Percentiles rank a stretch among this genome's conserved stretches.
Evolutionary conservation across 345 rosid genomes (phyloP).

Genomic region (Citrus unshiu): DNA sequence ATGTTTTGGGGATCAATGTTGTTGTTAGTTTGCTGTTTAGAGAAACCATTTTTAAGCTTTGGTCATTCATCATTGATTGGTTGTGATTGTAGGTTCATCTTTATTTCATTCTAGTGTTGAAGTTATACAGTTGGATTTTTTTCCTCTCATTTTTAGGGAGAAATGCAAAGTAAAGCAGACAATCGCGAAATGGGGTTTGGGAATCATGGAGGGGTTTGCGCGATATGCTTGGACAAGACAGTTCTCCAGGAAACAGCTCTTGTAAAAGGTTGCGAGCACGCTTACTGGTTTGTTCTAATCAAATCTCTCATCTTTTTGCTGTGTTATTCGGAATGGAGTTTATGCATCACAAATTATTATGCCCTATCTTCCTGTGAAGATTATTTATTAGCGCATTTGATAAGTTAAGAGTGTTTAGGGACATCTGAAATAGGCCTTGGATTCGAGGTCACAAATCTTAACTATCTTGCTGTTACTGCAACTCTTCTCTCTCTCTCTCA

Average conservation of each 20-base stretch:
- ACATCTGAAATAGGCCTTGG: not conserved
- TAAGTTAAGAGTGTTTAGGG: not conserved
- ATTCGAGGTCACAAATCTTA: not conserved
- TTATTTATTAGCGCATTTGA: not conserved
- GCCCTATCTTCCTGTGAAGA: not conserved
- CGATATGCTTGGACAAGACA: conserved; percentile 81
- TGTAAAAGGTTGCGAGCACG: conserved; percentile 92
- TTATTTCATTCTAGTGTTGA: not conserved
- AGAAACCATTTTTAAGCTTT: not conserved
- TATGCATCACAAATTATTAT: not conserved
- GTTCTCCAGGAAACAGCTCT: conserved; percentile 87
- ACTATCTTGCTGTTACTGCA: not conserved
- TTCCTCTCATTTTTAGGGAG: conserved; percentile 34
- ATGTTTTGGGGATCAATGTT: not conserved
- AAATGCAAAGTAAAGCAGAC: conserved; percentile 26
- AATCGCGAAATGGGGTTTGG: conserved; percentile 41
- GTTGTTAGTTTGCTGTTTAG: not conserved
- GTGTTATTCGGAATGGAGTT: not conserved
- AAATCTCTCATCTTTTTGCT: conserved; percentile 1
- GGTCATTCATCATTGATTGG: not conserved
- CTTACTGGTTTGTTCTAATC: conserved; percentile 75
- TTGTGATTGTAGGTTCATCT: not conserved
- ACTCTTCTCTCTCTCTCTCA: too few species aligned
- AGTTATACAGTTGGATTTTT: not conserved
- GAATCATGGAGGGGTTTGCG: conserved; percentile 70